Percentiles rank a stretch among this genome's conserved stretches.
Conservation (phyloP, 176 grass and related monocot genomes). For the Phyllostachys edulis region DNA sequence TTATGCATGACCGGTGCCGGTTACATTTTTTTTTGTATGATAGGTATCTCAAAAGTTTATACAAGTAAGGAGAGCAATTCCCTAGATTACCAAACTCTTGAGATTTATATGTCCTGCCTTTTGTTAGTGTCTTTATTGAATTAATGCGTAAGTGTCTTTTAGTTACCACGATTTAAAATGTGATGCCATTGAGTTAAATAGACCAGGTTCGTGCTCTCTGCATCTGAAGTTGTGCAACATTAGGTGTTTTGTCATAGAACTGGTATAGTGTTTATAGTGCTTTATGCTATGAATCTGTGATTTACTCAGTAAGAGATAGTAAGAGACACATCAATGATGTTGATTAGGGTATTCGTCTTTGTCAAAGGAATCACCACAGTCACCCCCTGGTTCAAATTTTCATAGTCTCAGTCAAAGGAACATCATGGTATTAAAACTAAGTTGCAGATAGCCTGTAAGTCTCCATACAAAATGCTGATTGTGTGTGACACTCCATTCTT, state of each 20-base stretch:
- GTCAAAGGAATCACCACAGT: too few species aligned
- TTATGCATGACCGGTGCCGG: too few species aligned
- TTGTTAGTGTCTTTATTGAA: background rate
- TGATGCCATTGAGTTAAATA: slow-evolving; percentile 6
- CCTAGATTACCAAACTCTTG: slow-evolving; percentile 3
- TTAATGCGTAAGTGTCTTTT: background rate
- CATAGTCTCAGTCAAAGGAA: too few species aligned
- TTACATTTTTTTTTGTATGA: slow-evolving; percentile 86
- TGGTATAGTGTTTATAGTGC: background rate
- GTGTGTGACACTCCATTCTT: too few species aligned
- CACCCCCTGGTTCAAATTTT: too few species aligned
- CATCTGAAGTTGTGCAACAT: background rate
- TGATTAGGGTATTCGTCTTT: too few species aligned
- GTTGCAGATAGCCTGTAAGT: too few species aligned
- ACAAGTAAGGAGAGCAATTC: slow-evolving; percentile 48
- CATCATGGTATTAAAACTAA: too few species aligned
- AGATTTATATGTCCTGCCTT: slow-evolving; percentile 21
- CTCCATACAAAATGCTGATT: too few species aligned
- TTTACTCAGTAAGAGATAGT: background rate
- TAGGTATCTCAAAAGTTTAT: slow-evolving; percentile 86
- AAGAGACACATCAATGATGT: too few species aligned
- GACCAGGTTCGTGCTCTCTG: background rate
- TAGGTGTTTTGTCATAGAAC: slow-evolving; percentile 6
- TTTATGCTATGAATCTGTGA: background rate
- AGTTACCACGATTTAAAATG: background rate